Evolutionary conservation across 441 rosid species (phyloP), one percentile per base, ranked within the genome.

Genomic region (Erodium texanum): DNA sequence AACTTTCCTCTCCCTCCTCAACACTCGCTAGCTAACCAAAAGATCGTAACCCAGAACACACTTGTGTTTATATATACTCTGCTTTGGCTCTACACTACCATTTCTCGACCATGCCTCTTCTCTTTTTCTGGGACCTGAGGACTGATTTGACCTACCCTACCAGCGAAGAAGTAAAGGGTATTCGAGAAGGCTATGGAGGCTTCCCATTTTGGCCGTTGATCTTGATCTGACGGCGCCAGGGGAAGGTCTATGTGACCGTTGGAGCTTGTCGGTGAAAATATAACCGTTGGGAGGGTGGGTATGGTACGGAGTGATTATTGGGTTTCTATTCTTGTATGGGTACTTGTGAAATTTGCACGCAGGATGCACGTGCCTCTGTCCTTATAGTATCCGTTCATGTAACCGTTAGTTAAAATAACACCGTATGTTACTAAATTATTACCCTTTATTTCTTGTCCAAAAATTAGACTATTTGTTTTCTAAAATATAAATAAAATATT

Each of bases 231-330:
- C 78, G 93, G 93, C 64, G n/a, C 56, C 63, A 62, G 75, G 48
- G n/a, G 41, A 50, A 32, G 75, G 66, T 71, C 78, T 68, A 79
- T 56, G 88, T 87, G 87, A 89, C 97, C 98, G 98, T 90, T 93
- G 82, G 76, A 8, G 50, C 6, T 68, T 89, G 96, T 90, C 96
- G 91, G 94, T 77, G 86, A 79, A 86, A 88, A 50, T 87, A 80
- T 86, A 86, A 90, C 98, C 98, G 98, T 93, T 93, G 82, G 82
- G 72, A 50, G 64, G 65, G 82, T 77, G 58, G 82, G 80, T 75
- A 81, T 77, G 75, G 94, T 83, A 86, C 87, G 90, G 89, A 67
- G 75, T 68, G 65, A 72, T 70, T 64, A 23, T 54, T 18, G 9
- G 38, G 72, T 34, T 6, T 18, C n/a, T 18, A 12, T 23, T 32